These are phyloP conservation scores for Paramecium octaurelia DNA, from an alignment of 73 alveolate genomes.

Conservation along the genomic window DNA sequence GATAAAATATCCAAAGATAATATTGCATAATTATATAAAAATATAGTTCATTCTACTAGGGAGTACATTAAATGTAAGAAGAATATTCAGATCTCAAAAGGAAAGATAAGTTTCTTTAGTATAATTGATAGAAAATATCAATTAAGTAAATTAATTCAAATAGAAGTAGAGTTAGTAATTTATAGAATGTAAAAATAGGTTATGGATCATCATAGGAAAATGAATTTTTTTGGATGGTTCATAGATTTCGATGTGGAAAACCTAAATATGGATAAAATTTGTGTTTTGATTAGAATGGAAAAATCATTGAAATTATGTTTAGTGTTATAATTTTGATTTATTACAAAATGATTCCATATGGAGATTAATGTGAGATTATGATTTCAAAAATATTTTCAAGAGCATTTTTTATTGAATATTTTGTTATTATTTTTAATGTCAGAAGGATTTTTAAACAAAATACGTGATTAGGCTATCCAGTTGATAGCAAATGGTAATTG, in stretches of 20 bases:
- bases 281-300: background rate
- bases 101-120: background rate
- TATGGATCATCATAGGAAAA: no score
- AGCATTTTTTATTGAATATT: background rate
- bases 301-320: background rate
- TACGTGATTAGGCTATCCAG: background rate
- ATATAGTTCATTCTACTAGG: background rate
- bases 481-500: background rate
- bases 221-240: no score
- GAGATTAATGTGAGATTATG: constrained; percentile 52
- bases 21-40: no score
- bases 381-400: constrained; percentile 27
- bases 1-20: background rate
- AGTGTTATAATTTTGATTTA: background rate
- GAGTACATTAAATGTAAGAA: no score
- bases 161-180: background rate
- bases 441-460: background rate
- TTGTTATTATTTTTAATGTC: background rate
- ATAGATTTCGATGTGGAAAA: no score
- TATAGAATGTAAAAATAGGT: background rate
- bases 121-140: background rate
- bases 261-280: background rate
- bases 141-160: background rate
- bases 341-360: background rate
- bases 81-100: background rate